Conservation (phyloP, 2,329 filamentous ascomycete genomes). For the Phialophora expanda region DNA sequence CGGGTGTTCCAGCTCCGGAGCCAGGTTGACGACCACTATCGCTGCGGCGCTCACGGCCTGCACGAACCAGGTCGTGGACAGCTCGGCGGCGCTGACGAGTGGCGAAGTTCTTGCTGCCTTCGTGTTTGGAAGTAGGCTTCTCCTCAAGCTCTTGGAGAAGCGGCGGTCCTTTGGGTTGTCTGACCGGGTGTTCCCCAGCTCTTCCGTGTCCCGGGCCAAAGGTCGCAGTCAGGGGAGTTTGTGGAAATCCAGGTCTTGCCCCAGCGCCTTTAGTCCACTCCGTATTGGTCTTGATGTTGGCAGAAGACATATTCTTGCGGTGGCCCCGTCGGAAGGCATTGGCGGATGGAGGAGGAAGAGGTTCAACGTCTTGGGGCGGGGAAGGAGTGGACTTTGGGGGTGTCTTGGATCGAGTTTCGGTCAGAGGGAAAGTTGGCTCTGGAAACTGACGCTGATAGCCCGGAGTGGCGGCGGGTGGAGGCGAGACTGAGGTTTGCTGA, state of each 20-base stretch:
- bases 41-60: slow-evolving; percentile 80
- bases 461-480: slow-evolving; percentile 59
- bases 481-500: slow-evolving; percentile 31
- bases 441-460: slow-evolving; percentile 81
- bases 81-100: slow-evolving; percentile 90
- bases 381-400: slow-evolving; percentile 68
- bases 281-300: slow-evolving; percentile 53
- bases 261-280: slow-evolving; percentile 66
- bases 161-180: slow-evolving; percentile 91
- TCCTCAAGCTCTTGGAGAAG: slow-evolving; percentile 86
- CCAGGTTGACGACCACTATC: slow-evolving; percentile 63
- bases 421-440: slow-evolving; percentile 59
- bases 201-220: slow-evolving; percentile 93
- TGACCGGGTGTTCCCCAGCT: slow-evolving; percentile 90
- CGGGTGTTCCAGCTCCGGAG: slow-evolving; percentile 81
- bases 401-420: slow-evolving; percentile 68
- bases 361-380: slow-evolving; percentile 70
- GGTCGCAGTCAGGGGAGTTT: slow-evolving; percentile 78
- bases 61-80: slow-evolving; percentile 87
- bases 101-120: slow-evolving; percentile 97
- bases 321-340: slow-evolving; percentile 93
- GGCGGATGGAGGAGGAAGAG: slow-evolving; percentile 83
- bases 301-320: slow-evolving; percentile 83
- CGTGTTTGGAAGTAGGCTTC: slow-evolving; percentile 88
- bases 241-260: slow-evolving; percentile 79